phyloP scores from a whole-genome alignment of 73 alveolate species.

The Tetrahymena malaccensis region DNA sequence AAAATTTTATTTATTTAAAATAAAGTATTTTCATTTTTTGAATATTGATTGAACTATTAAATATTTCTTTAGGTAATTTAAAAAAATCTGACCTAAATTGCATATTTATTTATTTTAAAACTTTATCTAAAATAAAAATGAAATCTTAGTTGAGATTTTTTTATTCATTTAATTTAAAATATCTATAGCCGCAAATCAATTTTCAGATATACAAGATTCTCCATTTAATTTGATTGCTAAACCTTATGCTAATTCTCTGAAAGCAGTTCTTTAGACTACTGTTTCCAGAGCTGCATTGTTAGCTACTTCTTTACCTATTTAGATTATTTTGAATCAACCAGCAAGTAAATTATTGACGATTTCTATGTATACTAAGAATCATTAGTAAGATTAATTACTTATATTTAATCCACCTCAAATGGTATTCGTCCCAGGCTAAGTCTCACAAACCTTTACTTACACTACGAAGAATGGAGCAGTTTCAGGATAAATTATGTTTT shows the following conservation, averaged over 20 bases:
- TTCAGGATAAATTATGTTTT: conserved; percentile 4
- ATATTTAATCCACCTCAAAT: not conserved
- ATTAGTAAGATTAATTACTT: conserved; percentile 1
- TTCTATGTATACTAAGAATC: conserved; percentile 9
- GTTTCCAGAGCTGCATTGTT: conserved; percentile 28
- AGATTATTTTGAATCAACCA: conserved; percentile 6
- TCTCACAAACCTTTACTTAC: not conserved
- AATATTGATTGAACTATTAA: too few relatives aligned
- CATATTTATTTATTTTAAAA: too few relatives aligned
- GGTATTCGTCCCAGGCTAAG: conserved; percentile 13
- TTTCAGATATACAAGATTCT: conserved; percentile 31
- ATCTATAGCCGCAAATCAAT: not conserved
- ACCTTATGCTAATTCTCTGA: conserved; percentile 25
- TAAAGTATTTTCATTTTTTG: not conserved
- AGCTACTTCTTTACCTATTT: conserved; percentile 30
- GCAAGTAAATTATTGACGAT: conserved; percentile 11
- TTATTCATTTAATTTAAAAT: not conserved
- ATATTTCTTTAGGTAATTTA: too few relatives aligned
- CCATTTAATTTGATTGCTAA: conserved; percentile 7
- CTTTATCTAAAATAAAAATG: too few relatives aligned
- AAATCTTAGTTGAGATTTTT: too few relatives aligned
- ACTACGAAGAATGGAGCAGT: conserved; percentile 19
- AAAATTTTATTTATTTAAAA: not conserved
- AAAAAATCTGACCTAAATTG: too few relatives aligned
- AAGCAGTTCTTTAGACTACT: conserved; percentile 3